Percentiles rank a stretch among this genome's conserved stretches.
These are phyloP conservation scores for Rhizoctonia solani DNA, from an alignment of 1,284 basidiomycete genomes.

Conservation along the genomic window DNA sequence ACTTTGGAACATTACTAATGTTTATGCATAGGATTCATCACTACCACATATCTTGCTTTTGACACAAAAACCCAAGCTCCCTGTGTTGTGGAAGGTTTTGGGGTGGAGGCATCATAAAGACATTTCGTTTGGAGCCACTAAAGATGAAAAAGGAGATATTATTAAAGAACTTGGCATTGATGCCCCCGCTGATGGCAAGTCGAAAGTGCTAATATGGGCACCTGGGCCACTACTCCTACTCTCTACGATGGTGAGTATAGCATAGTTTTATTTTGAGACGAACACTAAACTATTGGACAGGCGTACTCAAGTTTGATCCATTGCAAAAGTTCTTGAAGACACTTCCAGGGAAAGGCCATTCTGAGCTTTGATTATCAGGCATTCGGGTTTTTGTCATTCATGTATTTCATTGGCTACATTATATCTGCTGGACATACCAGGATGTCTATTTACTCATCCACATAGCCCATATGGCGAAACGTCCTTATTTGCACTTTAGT, in stretches of 20 bases:
- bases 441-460: too few relatives aligned
- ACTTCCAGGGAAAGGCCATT: not conserved
- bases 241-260: conserved; percentile 60
- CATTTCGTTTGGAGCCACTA: conserved; percentile 68
- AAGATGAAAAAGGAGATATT: conserved; percentile 65
- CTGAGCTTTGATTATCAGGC: not conserved
- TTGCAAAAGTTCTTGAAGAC: conserved; percentile 62
- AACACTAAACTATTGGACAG: conserved; percentile 46
- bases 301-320: conserved; percentile 64
- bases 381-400: too few relatives aligned
- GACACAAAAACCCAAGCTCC: conserved; percentile 76
- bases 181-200: conserved; percentile 55
- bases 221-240: conserved; percentile 58
- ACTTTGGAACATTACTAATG: not conserved
- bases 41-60: conserved; percentile 72
- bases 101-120: conserved; percentile 72
- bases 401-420: too few relatives aligned
- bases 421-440: too few relatives aligned
- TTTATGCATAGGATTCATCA: conserved; percentile 51
- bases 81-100: conserved; percentile 84
- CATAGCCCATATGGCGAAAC: too few relatives aligned
- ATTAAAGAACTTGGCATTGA: conserved; percentile 61
- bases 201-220: conserved; percentile 69
- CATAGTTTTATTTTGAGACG: not conserved
- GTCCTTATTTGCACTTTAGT: too few relatives aligned